These are phyloP conservation scores for Scenedesmus sp. DNA, from an alignment of 163 green algal species.

Conservation along the genomic window DNA sequence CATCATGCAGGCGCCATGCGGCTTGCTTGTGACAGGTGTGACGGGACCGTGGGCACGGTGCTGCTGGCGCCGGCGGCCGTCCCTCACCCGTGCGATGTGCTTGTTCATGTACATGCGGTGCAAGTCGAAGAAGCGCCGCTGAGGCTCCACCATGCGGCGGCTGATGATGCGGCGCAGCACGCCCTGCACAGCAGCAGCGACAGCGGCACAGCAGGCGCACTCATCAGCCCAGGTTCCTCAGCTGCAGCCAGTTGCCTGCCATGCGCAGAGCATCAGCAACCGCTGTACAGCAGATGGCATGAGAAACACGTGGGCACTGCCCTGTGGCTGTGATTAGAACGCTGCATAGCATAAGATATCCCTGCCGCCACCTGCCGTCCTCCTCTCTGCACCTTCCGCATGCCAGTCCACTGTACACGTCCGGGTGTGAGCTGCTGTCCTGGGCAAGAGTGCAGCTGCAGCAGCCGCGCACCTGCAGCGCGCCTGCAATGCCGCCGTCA, in stretches of 20 bases:
- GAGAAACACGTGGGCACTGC: too few relatives aligned
- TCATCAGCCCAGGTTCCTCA: neutral
- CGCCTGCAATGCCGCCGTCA: neutral
- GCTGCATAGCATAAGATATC: too few relatives aligned
- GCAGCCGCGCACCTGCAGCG: neutral
- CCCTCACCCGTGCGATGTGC: constrained; percentile 31
- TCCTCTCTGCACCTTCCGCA: too few relatives aligned
- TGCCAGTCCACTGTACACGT: neutral
- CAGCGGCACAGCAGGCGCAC: neutral
- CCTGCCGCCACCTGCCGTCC: too few relatives aligned
- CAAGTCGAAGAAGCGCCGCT: constrained; percentile 45
- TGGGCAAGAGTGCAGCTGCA: neutral
- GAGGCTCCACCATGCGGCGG: constrained; percentile 45
- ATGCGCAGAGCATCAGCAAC: too few relatives aligned
- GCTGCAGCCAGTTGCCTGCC: neutral
- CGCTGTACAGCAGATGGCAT: too few relatives aligned
- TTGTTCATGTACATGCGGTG: constrained; percentile 45
- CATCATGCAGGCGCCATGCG: neutral
- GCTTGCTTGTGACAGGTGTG: too few relatives aligned
- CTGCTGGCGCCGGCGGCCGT: neutral
- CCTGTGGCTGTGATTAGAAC: too few relatives aligned
- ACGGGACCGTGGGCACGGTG: neutral
- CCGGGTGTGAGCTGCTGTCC: neutral
- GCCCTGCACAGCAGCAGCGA: constrained; percentile 11
- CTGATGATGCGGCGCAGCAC: constrained; percentile 42